Percentiles rank a stretch among this genome's conserved stretches.
phyloP scores from a whole-genome alignment of 345 rosid genomes.

The Brassica carinata region DNA sequence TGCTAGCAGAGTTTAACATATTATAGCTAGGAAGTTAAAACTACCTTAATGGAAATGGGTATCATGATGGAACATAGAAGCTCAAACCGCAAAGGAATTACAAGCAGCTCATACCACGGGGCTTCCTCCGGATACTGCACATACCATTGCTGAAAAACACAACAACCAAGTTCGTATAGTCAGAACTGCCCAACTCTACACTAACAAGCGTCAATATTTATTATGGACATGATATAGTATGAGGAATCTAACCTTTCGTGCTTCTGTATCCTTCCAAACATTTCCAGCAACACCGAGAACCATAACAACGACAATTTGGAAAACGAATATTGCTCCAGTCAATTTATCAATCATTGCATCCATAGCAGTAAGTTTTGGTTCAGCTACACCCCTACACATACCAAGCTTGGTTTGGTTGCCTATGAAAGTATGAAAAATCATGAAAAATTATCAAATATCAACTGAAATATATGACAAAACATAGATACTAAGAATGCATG shows the following conservation, averaged over 20 bases:
- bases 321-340: constrained; percentile 97
- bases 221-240: not conserved
- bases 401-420: constrained; percentile 99
- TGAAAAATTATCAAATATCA: constrained; percentile 16
- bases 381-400: constrained; percentile 95
- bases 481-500: constrained; percentile 7
- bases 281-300: constrained; percentile 96
- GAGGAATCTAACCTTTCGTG: constrained; percentile 67
- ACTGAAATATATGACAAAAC: not conserved
- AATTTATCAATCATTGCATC: constrained; percentile 99
- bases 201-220: not conserved
- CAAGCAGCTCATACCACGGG: constrained; percentile 94
- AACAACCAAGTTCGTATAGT: constrained; percentile 20
- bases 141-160: constrained; percentile 87
- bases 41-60: constrained; percentile 95
- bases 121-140: constrained; percentile 84
- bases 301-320: constrained; percentile 93
- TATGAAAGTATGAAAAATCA: constrained; percentile 24
- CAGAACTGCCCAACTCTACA: constrained; percentile 21
- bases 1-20: not conserved
- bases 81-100: constrained; percentile 96
- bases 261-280: constrained; percentile 98
- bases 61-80: constrained; percentile 99
- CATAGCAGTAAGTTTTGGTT: constrained; percentile 97
- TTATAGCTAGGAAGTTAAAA: not conserved